These are phyloP conservation scores for Sequoiadendron giganteum DNA, from an alignment of 75 land plant genomes.

Conservation along the genomic window DNA sequence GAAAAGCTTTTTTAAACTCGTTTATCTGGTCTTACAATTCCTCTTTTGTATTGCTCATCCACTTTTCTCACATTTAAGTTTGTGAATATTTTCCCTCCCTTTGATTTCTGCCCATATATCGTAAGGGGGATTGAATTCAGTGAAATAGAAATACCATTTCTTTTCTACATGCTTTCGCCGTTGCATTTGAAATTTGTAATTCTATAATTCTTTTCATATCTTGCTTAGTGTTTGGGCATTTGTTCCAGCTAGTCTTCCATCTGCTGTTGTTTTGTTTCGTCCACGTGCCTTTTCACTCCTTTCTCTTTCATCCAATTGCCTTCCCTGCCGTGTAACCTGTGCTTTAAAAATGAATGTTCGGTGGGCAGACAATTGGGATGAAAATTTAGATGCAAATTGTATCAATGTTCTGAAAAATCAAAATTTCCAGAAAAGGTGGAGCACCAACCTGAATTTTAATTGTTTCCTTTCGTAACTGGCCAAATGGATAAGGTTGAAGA, in stretches of 20 bases:
- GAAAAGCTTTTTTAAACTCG: no score
- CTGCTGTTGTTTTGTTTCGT: background rate
- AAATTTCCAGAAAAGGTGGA: background rate
- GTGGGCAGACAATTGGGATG: background rate
- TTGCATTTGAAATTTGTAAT: background rate
- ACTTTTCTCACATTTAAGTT: background rate
- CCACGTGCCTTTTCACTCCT: no score
- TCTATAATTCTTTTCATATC: background rate
- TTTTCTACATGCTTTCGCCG: background rate
- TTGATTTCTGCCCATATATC: background rate
- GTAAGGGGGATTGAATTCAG: background rate
- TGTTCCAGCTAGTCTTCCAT: background rate
- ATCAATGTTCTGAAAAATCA: background rate
- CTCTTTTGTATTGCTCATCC: no score
- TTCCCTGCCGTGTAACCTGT: background rate
- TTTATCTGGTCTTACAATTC: no score
- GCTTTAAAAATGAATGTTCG: background rate
- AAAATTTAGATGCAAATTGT: background rate
- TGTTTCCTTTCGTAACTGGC: background rate
- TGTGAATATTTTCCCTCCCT: no score
- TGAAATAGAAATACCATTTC: background rate
- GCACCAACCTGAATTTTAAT: constrained; percentile 2
- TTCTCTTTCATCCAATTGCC: background rate
- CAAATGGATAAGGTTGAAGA: background rate
- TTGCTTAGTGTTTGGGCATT: background rate